Evolutionary conservation across 257 asterid species (phyloP).

Genomic region (Fraxinus pennsylvanica): DNA sequence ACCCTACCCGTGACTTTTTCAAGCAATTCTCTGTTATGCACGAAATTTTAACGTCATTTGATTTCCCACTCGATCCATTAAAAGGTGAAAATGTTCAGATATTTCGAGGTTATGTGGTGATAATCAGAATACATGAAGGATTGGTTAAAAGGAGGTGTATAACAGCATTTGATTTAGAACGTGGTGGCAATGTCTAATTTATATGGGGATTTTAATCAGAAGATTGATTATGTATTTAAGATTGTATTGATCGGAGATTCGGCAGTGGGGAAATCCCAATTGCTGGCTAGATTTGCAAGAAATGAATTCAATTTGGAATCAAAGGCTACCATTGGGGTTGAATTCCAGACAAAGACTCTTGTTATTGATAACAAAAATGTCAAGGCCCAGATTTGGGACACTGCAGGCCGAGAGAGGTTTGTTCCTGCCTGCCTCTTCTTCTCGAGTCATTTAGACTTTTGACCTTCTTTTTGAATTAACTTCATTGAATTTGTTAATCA

Average conservation of each 20-base stretch:
- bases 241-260: slow-evolving; percentile 85
- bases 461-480: neutral
- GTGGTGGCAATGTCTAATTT: slow-evolving; percentile 60
- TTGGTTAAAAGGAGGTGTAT: slow-evolving; percentile 30
- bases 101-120: slow-evolving; percentile 13
- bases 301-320: slow-evolving; percentile 85
- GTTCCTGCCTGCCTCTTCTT: neutral
- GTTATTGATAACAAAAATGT: slow-evolving; percentile 68
- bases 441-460: neutral
- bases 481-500: neutral
- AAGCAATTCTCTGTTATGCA: slow-evolving; percentile 5
- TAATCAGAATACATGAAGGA: slow-evolving; percentile 23
- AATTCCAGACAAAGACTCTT: slow-evolving; percentile 85
- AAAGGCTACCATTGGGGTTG: slow-evolving; percentile 90
- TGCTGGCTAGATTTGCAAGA: slow-evolving; percentile 83
- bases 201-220: slow-evolving; percentile 73
- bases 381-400: slow-evolving; percentile 96
- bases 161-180: slow-evolving; percentile 3
- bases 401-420: slow-evolving; percentile 96
- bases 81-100: neutral
- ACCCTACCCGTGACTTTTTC: slow-evolving; percentile 2
- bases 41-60: slow-evolving; percentile 18
- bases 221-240: slow-evolving; percentile 87
- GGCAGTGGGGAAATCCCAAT: slow-evolving; percentile 89
- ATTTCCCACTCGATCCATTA: slow-evolving; percentile 27